Percentiles rank a stretch among this genome's conserved stretches.
Evolutionary conservation across 495 filamentous ascomycete species (phyloP).

Genomic region (Penicillium maclennaniae): DNA sequence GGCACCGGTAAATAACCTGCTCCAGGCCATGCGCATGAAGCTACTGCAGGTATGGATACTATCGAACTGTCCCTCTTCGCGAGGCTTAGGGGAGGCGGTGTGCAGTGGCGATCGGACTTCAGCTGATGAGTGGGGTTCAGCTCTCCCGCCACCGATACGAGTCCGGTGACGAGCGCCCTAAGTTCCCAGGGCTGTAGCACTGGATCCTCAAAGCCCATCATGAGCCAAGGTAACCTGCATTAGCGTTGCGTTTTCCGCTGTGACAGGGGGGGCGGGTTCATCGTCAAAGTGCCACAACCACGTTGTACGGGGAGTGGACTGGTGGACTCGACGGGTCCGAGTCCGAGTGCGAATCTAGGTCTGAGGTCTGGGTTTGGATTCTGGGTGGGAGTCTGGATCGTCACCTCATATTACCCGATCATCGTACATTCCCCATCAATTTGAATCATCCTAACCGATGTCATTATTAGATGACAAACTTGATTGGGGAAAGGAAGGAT

Average conservation of each 20-base stretch:
- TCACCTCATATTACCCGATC: constrained; percentile 17
- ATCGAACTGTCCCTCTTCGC: constrained; percentile 8
- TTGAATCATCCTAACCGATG: not conserved
- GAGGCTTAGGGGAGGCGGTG: constrained; percentile 17
- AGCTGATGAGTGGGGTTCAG: constrained; percentile 29
- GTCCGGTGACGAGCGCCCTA: constrained; percentile 26
- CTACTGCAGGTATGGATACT: constrained; percentile 24
- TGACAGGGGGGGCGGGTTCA: constrained; percentile 28
- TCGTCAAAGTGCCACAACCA: constrained; percentile 29
- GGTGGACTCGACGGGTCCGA: too few species aligned
- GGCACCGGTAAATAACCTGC: constrained; percentile 4
- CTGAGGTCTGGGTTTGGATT: too few species aligned
- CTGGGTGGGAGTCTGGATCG: too few species aligned
- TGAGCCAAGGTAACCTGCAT: constrained; percentile 42
- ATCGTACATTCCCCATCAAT: not conserved
- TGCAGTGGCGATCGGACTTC: constrained; percentile 34
- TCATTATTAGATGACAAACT: too few species aligned
- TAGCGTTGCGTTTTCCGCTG: constrained; percentile 35
- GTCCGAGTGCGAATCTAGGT: not conserved
- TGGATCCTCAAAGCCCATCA: constrained; percentile 33
- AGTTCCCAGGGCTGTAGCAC: constrained; percentile 39
- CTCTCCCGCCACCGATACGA: constrained; percentile 24
- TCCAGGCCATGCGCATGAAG: constrained; percentile 22
- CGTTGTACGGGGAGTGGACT: constrained; percentile 19
- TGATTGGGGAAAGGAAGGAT: too few species aligned